Evolutionary conservation across 129 eudicot genomes (phyloP).

Genomic region (Gnaphalium uliginosum): DNA sequence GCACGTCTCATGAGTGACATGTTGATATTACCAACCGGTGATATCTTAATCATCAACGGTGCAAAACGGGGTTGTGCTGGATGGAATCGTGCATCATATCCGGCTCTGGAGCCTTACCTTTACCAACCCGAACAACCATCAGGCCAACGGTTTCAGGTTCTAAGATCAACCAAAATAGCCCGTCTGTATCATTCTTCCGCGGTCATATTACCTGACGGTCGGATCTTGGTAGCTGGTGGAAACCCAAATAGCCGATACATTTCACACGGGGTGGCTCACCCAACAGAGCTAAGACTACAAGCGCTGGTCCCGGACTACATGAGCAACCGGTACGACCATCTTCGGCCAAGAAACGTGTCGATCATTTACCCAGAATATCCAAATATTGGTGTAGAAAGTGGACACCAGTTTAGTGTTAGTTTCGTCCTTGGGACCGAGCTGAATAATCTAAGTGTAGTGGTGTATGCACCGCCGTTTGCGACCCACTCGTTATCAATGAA

Average conservation of each 20-base stretch:
- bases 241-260: conserved; percentile 53
- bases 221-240: conserved; percentile 67
- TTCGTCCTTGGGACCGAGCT: conserved; percentile 28
- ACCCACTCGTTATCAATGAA: conserved; percentile 75
- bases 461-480: conserved; percentile 62
- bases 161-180: conserved; percentile 43
- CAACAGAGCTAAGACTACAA: conserved; percentile 69
- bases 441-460: conserved; percentile 36
- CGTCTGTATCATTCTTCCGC: conserved; percentile 82
- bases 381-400: conserved; percentile 34
- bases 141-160: conserved; percentile 40
- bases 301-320: conserved; percentile 55
- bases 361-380: conserved; percentile 13
- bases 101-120: conserved; percentile 55
- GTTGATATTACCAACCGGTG: conserved; percentile 67
- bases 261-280: conserved; percentile 43
- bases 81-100: conserved; percentile 44
- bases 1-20: conserved; percentile 65
- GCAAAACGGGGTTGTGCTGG: conserved; percentile 60
- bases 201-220: conserved; percentile 54
- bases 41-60: conserved; percentile 62
- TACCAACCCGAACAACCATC: conserved; percentile 39
- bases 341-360: conserved; percentile 49
- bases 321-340: conserved; percentile 31
- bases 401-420: conserved; percentile 38